Conservation (phyloP, 345 rosid species). For the Arabidopsis thaliana region DNA sequence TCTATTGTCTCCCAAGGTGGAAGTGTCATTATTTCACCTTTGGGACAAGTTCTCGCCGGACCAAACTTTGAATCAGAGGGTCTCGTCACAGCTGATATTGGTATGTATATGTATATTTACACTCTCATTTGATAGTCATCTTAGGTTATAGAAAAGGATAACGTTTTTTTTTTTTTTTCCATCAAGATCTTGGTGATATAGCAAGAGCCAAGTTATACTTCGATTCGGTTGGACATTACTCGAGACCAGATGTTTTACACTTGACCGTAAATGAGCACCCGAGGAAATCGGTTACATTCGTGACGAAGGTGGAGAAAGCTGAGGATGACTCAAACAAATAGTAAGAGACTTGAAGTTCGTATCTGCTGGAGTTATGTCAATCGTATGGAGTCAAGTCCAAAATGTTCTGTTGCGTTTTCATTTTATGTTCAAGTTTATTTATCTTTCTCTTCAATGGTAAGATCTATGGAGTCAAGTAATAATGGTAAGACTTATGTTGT, state of each 20-base stretch:
- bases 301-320: conserved; percentile 45
- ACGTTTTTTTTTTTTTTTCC: background rate
- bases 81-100: conserved; percentile 82
- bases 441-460: background rate
- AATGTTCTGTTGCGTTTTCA: background rate
- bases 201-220: conserved; percentile 85
- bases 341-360: background rate
- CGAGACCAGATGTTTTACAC: conserved; percentile 85
- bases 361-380: background rate
- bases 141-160: background rate
- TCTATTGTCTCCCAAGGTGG: conserved; percentile 85
- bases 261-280: conserved; percentile 75
- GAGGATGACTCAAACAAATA: conserved; percentile 35
- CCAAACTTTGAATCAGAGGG: conserved; percentile 93
- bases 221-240: conserved; percentile 86
- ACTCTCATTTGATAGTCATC: background rate
- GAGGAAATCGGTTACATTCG: conserved; percentile 60
- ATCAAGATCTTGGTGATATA: conserved; percentile 81
- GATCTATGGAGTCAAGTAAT: no score
- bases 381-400: background rate
- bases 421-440: background rate
- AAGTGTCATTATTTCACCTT: conserved; percentile 86
- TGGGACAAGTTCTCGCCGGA: conserved; percentile 79
- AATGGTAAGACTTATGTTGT: background rate
- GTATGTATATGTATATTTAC: conserved; percentile 50